These are phyloP conservation scores for Trichosporon sp. DNA, from an alignment of 1,284 basidiomycete genomes.

Conservation along the genomic window DNA sequence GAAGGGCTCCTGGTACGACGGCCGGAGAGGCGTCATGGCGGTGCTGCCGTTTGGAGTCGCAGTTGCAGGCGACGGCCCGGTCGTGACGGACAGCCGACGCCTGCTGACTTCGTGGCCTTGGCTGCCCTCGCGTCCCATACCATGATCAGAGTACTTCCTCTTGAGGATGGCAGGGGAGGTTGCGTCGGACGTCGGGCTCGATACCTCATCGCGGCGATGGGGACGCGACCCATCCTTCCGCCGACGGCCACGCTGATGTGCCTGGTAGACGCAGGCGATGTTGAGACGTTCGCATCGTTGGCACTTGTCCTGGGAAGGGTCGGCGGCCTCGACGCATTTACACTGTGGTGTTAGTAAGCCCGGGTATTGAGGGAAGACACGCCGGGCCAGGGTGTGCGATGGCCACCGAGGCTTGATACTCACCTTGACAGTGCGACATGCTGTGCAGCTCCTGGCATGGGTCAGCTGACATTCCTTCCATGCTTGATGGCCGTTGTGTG, in stretches of 20 bases:
- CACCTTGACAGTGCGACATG: slow-evolving; percentile 31
- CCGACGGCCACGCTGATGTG: slow-evolving; percentile 33
- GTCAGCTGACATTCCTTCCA: background rate
- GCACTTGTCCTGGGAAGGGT: slow-evolving; percentile 24
- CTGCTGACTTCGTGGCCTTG: background rate
- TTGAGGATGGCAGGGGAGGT: background rate
- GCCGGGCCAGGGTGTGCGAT: no score
- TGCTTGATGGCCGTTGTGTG: background rate
- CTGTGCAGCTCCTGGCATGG: slow-evolving; percentile 29
- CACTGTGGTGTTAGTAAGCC: slow-evolving; percentile 24
- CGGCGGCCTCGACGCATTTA: slow-evolving; percentile 32
- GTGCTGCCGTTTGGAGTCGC: slow-evolving; percentile 6
- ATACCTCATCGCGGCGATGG: slow-evolving; percentile 6
- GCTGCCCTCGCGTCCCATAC: background rate
- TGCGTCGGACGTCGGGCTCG: slow-evolving; percentile 4
- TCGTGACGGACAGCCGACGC: slow-evolving; percentile 6
- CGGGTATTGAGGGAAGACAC: background rate
- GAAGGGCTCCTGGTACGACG: background rate
- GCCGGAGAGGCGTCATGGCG: background rate
- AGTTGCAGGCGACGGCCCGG: background rate
- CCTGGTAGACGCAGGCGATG: slow-evolving; percentile 31
- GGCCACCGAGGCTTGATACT: background rate
- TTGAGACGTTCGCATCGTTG: slow-evolving; percentile 32
- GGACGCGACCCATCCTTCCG: slow-evolving; percentile 25
- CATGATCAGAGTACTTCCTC: slow-evolving; percentile 9